Percentiles rank a stretch among this genome's conserved stretches.
These are phyloP conservation scores for Yarrowia sp. DNA, from an alignment of 805 yeast species.

Conservation along the genomic window DNA sequence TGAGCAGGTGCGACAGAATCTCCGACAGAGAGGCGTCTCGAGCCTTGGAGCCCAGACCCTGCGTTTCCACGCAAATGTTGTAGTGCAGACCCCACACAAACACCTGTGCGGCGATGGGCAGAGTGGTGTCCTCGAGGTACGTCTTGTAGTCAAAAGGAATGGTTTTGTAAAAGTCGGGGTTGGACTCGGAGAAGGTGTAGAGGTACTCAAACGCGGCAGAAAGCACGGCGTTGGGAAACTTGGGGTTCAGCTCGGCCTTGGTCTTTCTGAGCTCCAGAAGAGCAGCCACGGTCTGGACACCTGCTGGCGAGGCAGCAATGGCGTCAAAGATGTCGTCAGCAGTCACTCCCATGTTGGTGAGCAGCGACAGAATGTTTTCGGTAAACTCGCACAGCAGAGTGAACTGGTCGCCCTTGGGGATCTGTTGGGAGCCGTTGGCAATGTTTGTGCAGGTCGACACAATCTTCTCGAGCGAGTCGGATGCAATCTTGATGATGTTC, in stretches of 20 bases:
- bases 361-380: constrained; percentile 74
- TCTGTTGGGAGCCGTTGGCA: constrained; percentile 39
- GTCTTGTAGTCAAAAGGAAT: constrained; percentile 39
- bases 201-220: constrained; percentile 44
- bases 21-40: constrained; percentile 40
- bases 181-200: constrained; percentile 49
- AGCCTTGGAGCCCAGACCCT: constrained; percentile 36
- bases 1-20: constrained; percentile 40
- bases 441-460: constrained; percentile 55
- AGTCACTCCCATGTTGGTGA: constrained; percentile 69
- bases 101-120: constrained; percentile 42
- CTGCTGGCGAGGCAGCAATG: constrained; percentile 47
- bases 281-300: constrained; percentile 41
- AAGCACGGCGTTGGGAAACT: constrained; percentile 21
- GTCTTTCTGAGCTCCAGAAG: constrained; percentile 38
- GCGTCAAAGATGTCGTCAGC: constrained; percentile 65
- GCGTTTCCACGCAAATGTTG: constrained; percentile 43
- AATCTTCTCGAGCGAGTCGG: constrained; percentile 59
- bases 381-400: constrained; percentile 57
- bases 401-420: constrained; percentile 36
- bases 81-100: constrained; percentile 47
- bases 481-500: constrained; percentile 72
- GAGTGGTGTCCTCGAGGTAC: constrained; percentile 1
- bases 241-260: constrained; percentile 37
- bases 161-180: constrained; percentile 40